Evolutionary conservation across 192 early-diverging fungal genomes (phyloP).

Genomic region (Lobosporangium transversale): DNA sequence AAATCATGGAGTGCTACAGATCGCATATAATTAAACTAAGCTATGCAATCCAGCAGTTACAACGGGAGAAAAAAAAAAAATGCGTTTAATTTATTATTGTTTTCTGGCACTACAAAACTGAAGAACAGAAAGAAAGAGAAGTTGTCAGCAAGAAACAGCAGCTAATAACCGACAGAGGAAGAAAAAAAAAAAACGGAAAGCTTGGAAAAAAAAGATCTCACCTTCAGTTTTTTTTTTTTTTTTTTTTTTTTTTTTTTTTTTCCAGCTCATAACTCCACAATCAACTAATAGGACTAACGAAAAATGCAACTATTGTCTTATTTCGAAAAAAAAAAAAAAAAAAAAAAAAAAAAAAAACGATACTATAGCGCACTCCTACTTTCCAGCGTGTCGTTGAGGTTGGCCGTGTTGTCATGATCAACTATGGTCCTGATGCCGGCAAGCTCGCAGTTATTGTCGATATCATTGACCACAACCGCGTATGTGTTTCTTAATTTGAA

Average conservation of each 20-base stretch:
- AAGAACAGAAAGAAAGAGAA: too few relatives aligned
- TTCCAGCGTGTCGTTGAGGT: conserved; percentile 97
- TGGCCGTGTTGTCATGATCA: conserved; percentile 97
- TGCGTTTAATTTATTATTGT: too few relatives aligned
- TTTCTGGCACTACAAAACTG: too few relatives aligned
- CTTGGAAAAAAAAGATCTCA: too few relatives aligned
- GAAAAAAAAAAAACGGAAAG: too few relatives aligned
- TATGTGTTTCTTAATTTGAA: conserved; percentile 57
- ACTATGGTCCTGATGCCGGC: conserved; percentile 92
- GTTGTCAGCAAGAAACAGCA: too few relatives aligned
- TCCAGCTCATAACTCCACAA: neutral
- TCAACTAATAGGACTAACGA: too few relatives aligned
- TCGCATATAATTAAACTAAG: too few relatives aligned
- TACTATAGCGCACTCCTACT: conserved; percentile 57
- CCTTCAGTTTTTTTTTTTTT: neutral
- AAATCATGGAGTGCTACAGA: too few relatives aligned
- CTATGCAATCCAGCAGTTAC: too few relatives aligned
- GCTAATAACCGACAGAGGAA: too few relatives aligned
- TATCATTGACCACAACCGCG: conserved; percentile 99
- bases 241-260: neutral
- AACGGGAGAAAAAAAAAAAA: too few relatives aligned
- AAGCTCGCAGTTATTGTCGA: conserved; percentile 99
- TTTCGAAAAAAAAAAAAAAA: neutral
- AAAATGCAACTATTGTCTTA: neutral
- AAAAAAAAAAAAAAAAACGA: neutral